Conservation (phyloP, 208 protist species). For the Trypanosoma brucei region DNA sequence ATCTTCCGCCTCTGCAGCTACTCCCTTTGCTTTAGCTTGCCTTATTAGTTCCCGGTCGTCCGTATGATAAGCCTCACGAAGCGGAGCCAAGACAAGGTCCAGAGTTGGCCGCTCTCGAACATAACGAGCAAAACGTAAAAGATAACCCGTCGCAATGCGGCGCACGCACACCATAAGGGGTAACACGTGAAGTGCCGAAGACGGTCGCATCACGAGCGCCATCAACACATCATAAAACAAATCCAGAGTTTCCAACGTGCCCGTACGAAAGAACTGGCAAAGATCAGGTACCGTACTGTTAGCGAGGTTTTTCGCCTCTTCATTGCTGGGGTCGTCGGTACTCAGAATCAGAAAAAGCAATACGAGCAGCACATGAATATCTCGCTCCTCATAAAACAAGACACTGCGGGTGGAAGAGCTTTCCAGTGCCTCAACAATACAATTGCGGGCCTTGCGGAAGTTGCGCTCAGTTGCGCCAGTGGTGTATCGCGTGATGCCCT, state of each 20-base stretch:
- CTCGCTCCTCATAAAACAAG: slow-evolving; percentile 76
- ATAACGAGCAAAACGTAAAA: slow-evolving; percentile 69
- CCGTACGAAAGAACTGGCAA: slow-evolving; percentile 61
- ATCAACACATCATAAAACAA: slow-evolving; percentile 83
- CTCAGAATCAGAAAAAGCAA: slow-evolving; percentile 82
- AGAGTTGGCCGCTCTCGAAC: slow-evolving; percentile 52
- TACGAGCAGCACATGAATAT: slow-evolving; percentile 79
- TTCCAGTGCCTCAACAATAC: slow-evolving; percentile 80
- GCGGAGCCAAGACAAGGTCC: slow-evolving; percentile 64
- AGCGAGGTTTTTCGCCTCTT: slow-evolving; percentile 54
- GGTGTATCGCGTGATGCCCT: slow-evolving; percentile 52
- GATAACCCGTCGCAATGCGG: slow-evolving; percentile 68
- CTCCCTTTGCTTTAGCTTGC: slow-evolving; percentile 42
- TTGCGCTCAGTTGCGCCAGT: slow-evolving; percentile 53
- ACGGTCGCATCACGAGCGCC: slow-evolving; percentile 72
- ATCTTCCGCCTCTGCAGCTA: background rate
- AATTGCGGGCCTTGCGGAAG: slow-evolving; percentile 80
- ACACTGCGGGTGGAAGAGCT: slow-evolving; percentile 58
- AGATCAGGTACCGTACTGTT: slow-evolving; percentile 64
- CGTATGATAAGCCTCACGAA: slow-evolving; percentile 80
- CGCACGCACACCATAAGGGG: slow-evolving; percentile 76
- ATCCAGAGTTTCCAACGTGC: slow-evolving; percentile 77
- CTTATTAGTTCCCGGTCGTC: slow-evolving; percentile 72
- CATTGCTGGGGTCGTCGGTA: slow-evolving; percentile 76
- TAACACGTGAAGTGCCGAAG: slow-evolving; percentile 74